Conservation (phyloP, 306 rosid genomes). For the Trifolium dubium region DNA sequence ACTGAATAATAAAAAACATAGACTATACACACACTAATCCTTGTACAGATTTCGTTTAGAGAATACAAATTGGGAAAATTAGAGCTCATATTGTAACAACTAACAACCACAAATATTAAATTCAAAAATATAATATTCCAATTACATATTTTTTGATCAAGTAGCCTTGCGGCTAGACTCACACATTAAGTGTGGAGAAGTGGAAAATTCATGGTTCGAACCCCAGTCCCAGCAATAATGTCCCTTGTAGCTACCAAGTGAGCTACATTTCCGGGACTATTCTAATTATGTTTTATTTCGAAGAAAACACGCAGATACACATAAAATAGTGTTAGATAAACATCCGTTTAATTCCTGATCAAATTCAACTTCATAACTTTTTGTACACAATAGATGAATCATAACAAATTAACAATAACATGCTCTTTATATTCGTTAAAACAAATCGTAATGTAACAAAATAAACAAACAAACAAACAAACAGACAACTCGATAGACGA, state of each 20-base stretch:
- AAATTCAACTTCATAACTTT: slow-evolving; percentile 16
- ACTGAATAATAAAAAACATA: slow-evolving; percentile 21
- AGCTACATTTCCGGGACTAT: too few relatives aligned
- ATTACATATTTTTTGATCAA: too few relatives aligned
- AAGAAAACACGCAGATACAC: not conserved
- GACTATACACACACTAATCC: slow-evolving; percentile 4
- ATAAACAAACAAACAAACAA: not conserved
- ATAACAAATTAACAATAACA: not conserved
- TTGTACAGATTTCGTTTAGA: slow-evolving; percentile 13
- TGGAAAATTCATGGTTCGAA: too few relatives aligned
- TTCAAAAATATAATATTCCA: too few relatives aligned
- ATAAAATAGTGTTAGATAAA: not conserved
- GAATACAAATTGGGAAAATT: not conserved
- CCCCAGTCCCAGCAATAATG: too few relatives aligned
- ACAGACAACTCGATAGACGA: slow-evolving; percentile 19
- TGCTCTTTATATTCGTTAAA: not conserved
- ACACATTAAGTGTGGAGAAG: too few relatives aligned
- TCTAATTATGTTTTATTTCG: not conserved
- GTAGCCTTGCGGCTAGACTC: too few relatives aligned
- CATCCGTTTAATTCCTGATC: slow-evolving; percentile 3
- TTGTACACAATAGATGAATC: not conserved
- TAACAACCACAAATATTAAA: too few relatives aligned
- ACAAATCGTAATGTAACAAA: not conserved
- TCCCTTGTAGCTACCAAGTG: too few relatives aligned
- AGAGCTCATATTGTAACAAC: not conserved